phyloP scores from a whole-genome alignment of 345 rosid species.

The Linum tenue region DNA sequence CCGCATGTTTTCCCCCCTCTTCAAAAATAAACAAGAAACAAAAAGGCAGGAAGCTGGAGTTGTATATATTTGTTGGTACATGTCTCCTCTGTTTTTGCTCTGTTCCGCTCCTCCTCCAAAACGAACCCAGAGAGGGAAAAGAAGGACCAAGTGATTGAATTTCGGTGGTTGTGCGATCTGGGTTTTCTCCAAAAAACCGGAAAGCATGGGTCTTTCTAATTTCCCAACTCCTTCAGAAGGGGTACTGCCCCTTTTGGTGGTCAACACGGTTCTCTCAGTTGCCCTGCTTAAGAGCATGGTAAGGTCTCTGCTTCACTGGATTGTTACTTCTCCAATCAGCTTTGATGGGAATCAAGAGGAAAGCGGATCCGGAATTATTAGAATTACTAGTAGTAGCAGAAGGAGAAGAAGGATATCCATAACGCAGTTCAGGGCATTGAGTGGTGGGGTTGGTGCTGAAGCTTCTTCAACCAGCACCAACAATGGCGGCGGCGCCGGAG shows the following conservation, averaged over 20 bases:
- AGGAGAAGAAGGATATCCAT: constrained; percentile 37
- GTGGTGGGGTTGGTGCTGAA: neutral
- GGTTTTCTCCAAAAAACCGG: neutral
- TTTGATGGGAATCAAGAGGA: neutral
- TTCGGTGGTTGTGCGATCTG: too few species aligned
- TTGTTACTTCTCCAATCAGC: neutral
- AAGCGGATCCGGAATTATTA: too few species aligned
- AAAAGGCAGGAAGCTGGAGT: too few species aligned
- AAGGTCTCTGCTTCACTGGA: constrained; percentile 31
- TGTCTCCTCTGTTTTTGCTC: neutral
- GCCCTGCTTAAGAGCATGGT: constrained; percentile 50
- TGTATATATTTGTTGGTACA: neutral
- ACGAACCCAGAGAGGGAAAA: neutral
- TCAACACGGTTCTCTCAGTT: constrained; percentile 52
- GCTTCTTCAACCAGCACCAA: neutral
- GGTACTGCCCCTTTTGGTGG: constrained; percentile 50
- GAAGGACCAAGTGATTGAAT: too few species aligned
- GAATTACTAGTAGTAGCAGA: neutral
- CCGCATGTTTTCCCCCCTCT: constrained; percentile 9
- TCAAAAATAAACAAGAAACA: too few species aligned
- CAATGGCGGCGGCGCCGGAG: neutral
- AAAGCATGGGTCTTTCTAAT: constrained; percentile 60
- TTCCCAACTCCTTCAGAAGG: constrained; percentile 58
- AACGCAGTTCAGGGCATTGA: constrained; percentile 42
- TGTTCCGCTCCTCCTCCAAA: neutral